Evolutionary conservation across 1,139 yeast genomes (phyloP).

Genomic region (Debaryomyces psychrophilus): DNA sequence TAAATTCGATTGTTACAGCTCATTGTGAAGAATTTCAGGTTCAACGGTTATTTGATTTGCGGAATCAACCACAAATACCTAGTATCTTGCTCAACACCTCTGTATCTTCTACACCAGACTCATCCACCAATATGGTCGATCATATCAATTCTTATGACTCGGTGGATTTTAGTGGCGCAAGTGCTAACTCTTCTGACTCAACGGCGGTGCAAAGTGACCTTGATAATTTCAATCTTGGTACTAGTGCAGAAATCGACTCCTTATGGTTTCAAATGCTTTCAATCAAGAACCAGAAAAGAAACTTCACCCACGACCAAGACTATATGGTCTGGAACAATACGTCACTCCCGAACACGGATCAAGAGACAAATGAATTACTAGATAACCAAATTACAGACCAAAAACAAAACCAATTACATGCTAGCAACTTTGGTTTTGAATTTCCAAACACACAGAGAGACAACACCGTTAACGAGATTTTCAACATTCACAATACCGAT

Average conservation of each 20-base stretch:
- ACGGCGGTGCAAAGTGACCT: not conserved
- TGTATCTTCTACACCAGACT: not conserved
- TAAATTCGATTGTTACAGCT: not conserved
- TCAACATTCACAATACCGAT: not conserved
- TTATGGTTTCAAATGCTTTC: conserved; percentile 42
- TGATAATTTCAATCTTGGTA: conserved; percentile 21
- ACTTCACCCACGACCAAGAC: not conserved
- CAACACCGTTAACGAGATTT: not conserved
- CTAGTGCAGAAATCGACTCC: conserved; percentile 39
- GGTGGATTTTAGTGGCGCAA: not conserved
- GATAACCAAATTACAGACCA: not conserved
- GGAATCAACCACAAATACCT: not conserved
- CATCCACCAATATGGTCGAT: not conserved
- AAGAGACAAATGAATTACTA: not conserved
- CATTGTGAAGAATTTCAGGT: not conserved
- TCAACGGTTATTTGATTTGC: conserved; percentile 1
- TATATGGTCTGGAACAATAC: not conserved
- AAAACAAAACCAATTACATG: not conserved
- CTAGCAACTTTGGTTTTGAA: not conserved
- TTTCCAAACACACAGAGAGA: not conserved
- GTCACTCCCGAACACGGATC: not conserved
- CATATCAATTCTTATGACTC: not conserved
- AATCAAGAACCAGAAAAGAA: conserved; percentile 21
- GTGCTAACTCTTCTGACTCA: not conserved
- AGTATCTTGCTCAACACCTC: not conserved